These are phyloP conservation scores for Pichia sp. DNA, from an alignment of 1,139 yeast genomes.

Conservation along the genomic window DNA sequence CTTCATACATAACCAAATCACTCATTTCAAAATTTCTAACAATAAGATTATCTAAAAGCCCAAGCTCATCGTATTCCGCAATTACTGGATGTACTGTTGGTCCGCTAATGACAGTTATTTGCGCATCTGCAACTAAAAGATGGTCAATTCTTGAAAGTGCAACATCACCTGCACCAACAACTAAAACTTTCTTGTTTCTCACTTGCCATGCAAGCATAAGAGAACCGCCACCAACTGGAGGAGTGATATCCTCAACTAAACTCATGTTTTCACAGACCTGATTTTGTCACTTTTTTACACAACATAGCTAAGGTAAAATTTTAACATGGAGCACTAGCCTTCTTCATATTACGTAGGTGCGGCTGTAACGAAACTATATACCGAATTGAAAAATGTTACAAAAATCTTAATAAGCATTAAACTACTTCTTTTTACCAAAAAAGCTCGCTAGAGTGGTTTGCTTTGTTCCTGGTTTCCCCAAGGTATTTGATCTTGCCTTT, in stretches of 20 bases:
- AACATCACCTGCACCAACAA: conserved; percentile 79
- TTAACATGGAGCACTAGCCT: too few relatives aligned
- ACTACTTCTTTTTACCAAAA: conserved; percentile 23
- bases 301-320: too few relatives aligned
- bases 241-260: conserved; percentile 9
- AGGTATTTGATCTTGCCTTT: conserved; percentile 6
- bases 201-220: conserved; percentile 71
- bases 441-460: conserved; percentile 28
- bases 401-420: too few relatives aligned
- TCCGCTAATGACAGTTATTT: conserved; percentile 54
- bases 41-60: conserved; percentile 37
- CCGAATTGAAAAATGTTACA: too few relatives aligned
- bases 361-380: too few relatives aligned
- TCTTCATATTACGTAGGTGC: too few relatives aligned
- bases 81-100: conserved; percentile 40
- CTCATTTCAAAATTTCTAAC: conserved; percentile 36
- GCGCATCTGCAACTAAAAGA: conserved; percentile 61
- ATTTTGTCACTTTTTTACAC: too few relatives aligned
- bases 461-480: conserved; percentile 15
- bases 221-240: conserved; percentile 41
- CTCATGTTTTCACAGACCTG: too few relatives aligned
- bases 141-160: conserved; percentile 66
- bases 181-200: conserved; percentile 51
- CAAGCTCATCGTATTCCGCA: conserved; percentile 32
- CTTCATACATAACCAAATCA: conserved; percentile 47